Percentiles rank a stretch among this genome's conserved stretches.
Conservation (phyloP, 2,329 filamentous ascomycete genomes). For the Rhinocladiella mackenziei region DNA sequence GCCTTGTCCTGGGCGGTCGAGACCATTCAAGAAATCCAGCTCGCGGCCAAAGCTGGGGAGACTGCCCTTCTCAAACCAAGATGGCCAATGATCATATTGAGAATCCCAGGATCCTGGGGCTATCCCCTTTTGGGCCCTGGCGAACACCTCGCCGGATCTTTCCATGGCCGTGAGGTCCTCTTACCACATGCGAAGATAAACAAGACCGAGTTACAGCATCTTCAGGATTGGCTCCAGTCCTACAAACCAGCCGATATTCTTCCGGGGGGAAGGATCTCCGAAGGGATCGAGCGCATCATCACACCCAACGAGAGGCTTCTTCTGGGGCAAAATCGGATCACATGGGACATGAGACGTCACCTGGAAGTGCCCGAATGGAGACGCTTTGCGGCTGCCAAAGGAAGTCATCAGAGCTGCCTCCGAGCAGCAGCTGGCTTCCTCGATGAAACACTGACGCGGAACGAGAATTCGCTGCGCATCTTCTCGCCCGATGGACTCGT, state of each 20-base stretch:
- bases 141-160: conserved; percentile 61
- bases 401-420: conserved; percentile 55
- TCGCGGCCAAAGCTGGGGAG: conserved; percentile 55
- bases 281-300: conserved; percentile 51
- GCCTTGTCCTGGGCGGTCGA: conserved; percentile 58
- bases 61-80: conserved; percentile 58
- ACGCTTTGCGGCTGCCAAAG: conserved; percentile 48
- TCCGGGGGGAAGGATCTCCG: conserved; percentile 50
- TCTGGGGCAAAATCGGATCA: conserved; percentile 55
- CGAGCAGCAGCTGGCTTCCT: conserved; percentile 53
- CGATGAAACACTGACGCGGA: conserved; percentile 53
- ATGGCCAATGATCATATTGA: conserved; percentile 62
- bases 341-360: conserved; percentile 50
- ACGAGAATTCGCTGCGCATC: conserved; percentile 55
- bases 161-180: conserved; percentile 63
- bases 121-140: conserved; percentile 60
- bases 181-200: conserved; percentile 56
- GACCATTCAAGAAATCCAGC: conserved; percentile 61
- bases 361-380: conserved; percentile 57
- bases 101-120: conserved; percentile 64
- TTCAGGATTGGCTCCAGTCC: conserved; percentile 57
- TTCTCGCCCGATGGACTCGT: conserved; percentile 65
- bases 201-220: conserved; percentile 50
- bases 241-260: conserved; percentile 53
- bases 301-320: conserved; percentile 52